Evolutionary conservation across 2,329 filamentous ascomycete species (phyloP).

Genomic region (Scleromitrula shiraiana): DNA sequence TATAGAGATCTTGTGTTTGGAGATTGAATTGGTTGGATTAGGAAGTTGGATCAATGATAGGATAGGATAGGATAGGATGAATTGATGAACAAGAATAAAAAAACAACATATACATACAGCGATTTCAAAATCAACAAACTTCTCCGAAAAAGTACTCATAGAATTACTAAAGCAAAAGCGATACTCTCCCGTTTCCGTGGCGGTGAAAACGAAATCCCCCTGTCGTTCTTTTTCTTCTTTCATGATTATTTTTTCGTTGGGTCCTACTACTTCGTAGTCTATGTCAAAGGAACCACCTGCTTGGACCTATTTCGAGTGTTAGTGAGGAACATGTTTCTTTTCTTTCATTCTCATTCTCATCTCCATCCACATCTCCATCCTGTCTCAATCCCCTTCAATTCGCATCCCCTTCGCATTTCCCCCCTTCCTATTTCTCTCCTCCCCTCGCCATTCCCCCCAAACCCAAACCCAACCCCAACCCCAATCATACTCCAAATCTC

Average conservation of each 20-base stretch:
- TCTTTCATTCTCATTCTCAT: no score
- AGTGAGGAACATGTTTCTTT: no score
- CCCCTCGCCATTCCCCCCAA: no score
- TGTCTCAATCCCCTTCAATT: no score
- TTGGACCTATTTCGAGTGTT: conserved; percentile 64
- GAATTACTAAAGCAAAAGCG: conserved; percentile 98
- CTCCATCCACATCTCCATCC: no score
- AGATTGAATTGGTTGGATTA: not conserved
- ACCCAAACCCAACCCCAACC: no score
- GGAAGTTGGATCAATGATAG: no score
- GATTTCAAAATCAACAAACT: conserved; percentile 97
- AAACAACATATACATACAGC: conserved; percentile 69
- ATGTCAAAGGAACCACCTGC: conserved; percentile 96
- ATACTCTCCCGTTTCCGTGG: conserved; percentile 80
- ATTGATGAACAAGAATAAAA: no score
- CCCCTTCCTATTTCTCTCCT: no score
- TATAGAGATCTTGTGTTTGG: not conserved
- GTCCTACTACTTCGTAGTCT: conserved; percentile 82
- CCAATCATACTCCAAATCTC: no score
- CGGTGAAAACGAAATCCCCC: conserved; percentile 96
- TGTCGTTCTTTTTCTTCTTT: conserved; percentile 87
- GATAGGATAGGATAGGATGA: no score
- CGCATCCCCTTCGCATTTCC: no score
- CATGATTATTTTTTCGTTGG: conserved; percentile 71
- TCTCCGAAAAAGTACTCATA: conserved; percentile 96